Conservation (phyloP, 1,139 yeast genomes). For the Blastobotrys capitulatus region DNA sequence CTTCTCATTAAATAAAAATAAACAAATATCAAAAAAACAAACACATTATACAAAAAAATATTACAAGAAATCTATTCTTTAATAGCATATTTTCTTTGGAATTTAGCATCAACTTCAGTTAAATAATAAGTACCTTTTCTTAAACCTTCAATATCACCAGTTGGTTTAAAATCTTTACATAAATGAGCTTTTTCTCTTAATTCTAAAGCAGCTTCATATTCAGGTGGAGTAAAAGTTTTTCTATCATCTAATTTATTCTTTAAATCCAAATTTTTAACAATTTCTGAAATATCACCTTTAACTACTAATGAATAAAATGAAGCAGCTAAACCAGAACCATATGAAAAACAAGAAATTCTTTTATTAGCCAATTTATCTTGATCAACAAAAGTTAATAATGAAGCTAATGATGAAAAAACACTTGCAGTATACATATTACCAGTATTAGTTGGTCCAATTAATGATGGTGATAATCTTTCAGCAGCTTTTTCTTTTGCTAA, state of each 20-base stretch:
- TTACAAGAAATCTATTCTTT: conserved; percentile 47
- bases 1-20: not conserved
- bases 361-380: conserved; percentile 69
- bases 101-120: conserved; percentile 79
- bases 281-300: conserved; percentile 70
- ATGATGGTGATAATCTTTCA: conserved; percentile 72
- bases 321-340: conserved; percentile 97
- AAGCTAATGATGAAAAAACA: conserved; percentile 80
- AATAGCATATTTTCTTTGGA: conserved; percentile 70
- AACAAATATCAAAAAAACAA: not conserved
- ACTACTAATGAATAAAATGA: conserved; percentile 77
- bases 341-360: conserved; percentile 89
- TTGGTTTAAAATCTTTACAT: conserved; percentile 71
- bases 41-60: not conserved
- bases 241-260: conserved; percentile 68
- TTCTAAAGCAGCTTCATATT: conserved; percentile 74
- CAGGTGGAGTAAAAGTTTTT: conserved; percentile 61
- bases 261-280: conserved; percentile 62
- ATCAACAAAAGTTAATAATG: conserved; percentile 72
- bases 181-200: conserved; percentile 87
- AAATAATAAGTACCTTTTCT: conserved; percentile 79
- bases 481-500: conserved; percentile 68
- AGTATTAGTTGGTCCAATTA: conserved; percentile 88
- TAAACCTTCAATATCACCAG: conserved; percentile 69
- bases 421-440: conserved; percentile 99